Base-by-base conservation (phyloP, 768 basidiomycete species). In the Grammothele lineata region DNA sequence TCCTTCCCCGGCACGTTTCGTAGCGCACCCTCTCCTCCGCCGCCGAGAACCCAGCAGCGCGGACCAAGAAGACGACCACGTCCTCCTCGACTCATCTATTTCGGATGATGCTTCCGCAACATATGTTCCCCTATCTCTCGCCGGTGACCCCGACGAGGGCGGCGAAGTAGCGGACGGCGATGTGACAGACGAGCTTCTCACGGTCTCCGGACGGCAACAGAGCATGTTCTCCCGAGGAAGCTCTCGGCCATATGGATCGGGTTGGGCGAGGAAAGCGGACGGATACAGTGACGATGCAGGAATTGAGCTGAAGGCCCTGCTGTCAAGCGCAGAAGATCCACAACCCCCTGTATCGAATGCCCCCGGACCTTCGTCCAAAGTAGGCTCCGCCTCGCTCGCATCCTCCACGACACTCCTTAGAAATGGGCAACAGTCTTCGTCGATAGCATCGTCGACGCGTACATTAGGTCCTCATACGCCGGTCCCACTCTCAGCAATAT, bases 401-500 rank as follows among this genome's bases (percentile, higher is more conserved):
- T n/a, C n/a, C n/a, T n/a, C n/a, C n/a, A n/a, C n/a, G n/a, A n/a
- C n/a, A n/a, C n/a, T n/a, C n/a, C n/a, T n/a, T n/a, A n/a, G n/a
- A n/a, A n/a, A n/a, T n/a, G n/a, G n/a, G n/a, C n/a, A n/a, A n/a
- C n/a, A n/a, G n/a, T n/a, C n/a, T n/a, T n/a, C n/a, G n/a, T n/a
- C n/a, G n/a, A n/a, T n/a, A n/a, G n/a, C n/a, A n/a, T n/a, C n/a
- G n/a, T n/a, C n/a, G n/a, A n/a, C n/a, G 4, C 36, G 19, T 3
- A 1, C 37, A 24, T 18, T 40, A 3, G 45, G 42, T 6, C 15
- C 49, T 25, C 77, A 78, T 55, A 66, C 48, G 9, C 77, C 83
- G 33, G 58, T 85, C 7, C 72, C 84, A 15, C 79, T 80, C 0
- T 73, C 74, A 8, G 63, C 67, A 6, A 65, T 87, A 3, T 85